These are phyloP conservation scores for Lachancea cidri DNA, from an alignment of 805 yeast species.

Conservation along the genomic window DNA sequence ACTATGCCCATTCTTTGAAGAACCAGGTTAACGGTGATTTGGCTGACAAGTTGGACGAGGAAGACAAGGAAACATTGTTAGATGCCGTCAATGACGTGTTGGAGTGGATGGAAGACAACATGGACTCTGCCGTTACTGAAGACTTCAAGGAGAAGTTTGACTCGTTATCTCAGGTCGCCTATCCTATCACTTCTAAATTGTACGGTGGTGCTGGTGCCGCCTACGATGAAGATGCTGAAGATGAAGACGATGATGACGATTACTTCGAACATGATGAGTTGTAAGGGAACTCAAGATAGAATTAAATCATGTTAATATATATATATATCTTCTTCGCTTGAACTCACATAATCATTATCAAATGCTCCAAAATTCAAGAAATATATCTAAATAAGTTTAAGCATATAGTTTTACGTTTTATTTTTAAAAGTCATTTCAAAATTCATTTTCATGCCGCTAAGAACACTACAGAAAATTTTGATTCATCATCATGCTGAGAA, in stretches of 20 bases:
- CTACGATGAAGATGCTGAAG: slow-evolving; percentile 45
- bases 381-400: not conserved
- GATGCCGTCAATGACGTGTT: slow-evolving; percentile 85
- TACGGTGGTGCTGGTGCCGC: slow-evolving; percentile 54
- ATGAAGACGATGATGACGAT: slow-evolving; percentile 50
- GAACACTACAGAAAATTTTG: slow-evolving; percentile 25
- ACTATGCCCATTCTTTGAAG: slow-evolving; percentile 79
- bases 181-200: slow-evolving; percentile 88
- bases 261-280: slow-evolving; percentile 69
- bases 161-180: slow-evolving; percentile 71
- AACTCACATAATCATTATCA: too few relatives aligned
- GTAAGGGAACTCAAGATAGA: slow-evolving; percentile 23
- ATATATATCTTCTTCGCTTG: slow-evolving; percentile 1
- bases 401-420: not conserved
- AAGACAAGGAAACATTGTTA: slow-evolving; percentile 80
- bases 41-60: slow-evolving; percentile 78
- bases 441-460: slow-evolving; percentile 9
- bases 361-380: not conserved
- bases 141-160: slow-evolving; percentile 92
- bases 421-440: not conserved
- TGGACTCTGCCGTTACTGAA: slow-evolving; percentile 82
- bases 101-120: slow-evolving; percentile 85
- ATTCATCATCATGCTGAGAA: slow-evolving; percentile 33
- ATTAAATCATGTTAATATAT: slow-evolving; percentile 5
- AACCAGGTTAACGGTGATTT: slow-evolving; percentile 60